phyloP scores from a whole-genome alignment of 345 rosid genomes.

The Aquilaria yunnanensis region DNA sequence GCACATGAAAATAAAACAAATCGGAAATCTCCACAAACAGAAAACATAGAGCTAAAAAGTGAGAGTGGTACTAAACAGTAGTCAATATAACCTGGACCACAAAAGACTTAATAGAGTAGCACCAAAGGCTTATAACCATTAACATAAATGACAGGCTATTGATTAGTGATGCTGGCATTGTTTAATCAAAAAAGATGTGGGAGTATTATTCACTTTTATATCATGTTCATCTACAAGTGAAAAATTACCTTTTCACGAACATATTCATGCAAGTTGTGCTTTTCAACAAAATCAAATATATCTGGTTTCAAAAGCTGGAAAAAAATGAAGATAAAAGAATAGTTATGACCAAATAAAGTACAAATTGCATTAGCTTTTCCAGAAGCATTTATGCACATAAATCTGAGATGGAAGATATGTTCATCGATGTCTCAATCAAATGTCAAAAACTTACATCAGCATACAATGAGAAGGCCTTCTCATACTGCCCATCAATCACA shows the following conservation, averaged over 20 bases:
- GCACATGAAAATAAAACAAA: too few relatives aligned
- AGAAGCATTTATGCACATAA: not conserved
- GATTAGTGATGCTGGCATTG: too few relatives aligned
- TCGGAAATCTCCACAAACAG: too few relatives aligned
- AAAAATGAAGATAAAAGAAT: conserved; percentile 15
- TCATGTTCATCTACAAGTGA: not conserved
- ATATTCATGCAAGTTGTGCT: conserved; percentile 72
- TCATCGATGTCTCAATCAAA: conserved; percentile 4
- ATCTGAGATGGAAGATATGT: not conserved
- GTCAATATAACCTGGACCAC: too few relatives aligned
- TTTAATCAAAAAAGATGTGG: too few relatives aligned
- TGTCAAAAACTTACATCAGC: conserved; percentile 82
- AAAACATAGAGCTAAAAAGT: too few relatives aligned
- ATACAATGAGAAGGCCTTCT: conserved; percentile 83
- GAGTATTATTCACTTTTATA: not conserved
- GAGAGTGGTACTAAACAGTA: too few relatives aligned
- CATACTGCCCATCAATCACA: conserved; percentile 78
- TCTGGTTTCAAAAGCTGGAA: conserved; percentile 95
- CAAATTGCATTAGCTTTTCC: conserved; percentile 2
- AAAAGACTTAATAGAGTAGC: too few relatives aligned
- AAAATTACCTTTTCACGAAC: conserved; percentile 80
- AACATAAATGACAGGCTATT: too few relatives aligned
- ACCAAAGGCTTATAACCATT: too few relatives aligned
- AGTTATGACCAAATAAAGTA: conserved; percentile 9
- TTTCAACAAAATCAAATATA: conserved; percentile 81